Base-by-base conservation (phyloP, 306 rosid genomes). In the Vicia faba region DNA sequence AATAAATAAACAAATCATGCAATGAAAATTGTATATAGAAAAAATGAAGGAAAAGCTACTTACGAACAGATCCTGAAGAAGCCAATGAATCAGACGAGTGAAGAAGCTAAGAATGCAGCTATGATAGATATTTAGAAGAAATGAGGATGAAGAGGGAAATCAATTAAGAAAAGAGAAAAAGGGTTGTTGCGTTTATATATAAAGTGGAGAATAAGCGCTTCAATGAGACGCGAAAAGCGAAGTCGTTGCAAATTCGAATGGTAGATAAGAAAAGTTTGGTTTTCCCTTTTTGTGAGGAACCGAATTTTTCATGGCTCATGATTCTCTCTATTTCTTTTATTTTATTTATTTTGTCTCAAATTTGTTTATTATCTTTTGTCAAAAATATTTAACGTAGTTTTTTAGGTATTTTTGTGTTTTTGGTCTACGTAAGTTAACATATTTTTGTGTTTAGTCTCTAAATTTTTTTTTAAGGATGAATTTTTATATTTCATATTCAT, bases 151-250 rank as follows among this genome's bases (percentile, higher is more conserved):
- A 12, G 74, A 10, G 31, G 11, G 53, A 76, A 59, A 19, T 76
- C 70, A 73, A 69, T 55, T 16, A 50, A 28, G 67, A 57, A 65
- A 39, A 64, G 77, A 43, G 11, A 40, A 13, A 15, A 8, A 5
- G 13, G 36, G n/a, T 33, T 33, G 38, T 33, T 7, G 9, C 2
- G 38, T 33, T 33, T 33, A 33, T 33, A 33, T 33, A 33, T 33
- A 33, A 33, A 82, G 80, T 72, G 85, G 86, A 82, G 89, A 71
- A 83, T 61, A 38, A 81, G 86, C 64, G 79, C 76, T 67, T 50
- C 77, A 75, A 81, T 35, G 87, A 83, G 66, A 78, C 70, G 57
- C 35, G 67, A 73, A 73, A 72, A 80, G 71, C 19, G 51, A 65
- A 43, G 46, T 69, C 11, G 62, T 64, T 63, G 55, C 35, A 28